Conservation (phyloP, 2,329 filamentous ascomycete species). For the Cadophora gregata region DNA sequence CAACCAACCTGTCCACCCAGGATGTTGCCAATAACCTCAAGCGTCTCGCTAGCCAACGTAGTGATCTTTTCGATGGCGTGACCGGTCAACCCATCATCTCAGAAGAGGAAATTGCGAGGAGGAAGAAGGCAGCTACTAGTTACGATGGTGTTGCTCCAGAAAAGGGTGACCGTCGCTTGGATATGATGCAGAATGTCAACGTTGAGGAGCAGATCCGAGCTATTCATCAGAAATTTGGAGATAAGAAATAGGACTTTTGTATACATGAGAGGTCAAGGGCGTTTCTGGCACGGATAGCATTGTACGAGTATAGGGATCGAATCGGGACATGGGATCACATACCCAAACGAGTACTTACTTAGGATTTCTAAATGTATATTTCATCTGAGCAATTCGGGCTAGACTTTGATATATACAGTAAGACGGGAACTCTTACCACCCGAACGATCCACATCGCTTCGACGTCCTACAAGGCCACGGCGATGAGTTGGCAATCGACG, state of each 20-base stretch:
- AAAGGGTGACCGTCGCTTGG: slow-evolving; percentile 59
- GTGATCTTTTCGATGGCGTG: slow-evolving; percentile 81
- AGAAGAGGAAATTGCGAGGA: slow-evolving; percentile 73
- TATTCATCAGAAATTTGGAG: slow-evolving; percentile 63
- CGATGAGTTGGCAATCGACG: too few species aligned
- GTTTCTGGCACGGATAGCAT: slow-evolving; percentile 15
- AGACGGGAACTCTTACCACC: too few species aligned
- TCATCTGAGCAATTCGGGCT: too few species aligned
- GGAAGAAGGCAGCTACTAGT: slow-evolving; percentile 75
- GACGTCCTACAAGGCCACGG: too few species aligned
- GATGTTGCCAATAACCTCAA: slow-evolving; percentile 96
- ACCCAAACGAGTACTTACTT: neutral
- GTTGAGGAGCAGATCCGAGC: slow-evolving; percentile 85
- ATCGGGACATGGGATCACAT: neutral
- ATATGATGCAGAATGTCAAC: slow-evolving; percentile 71
- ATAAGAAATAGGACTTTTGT: slow-evolving; percentile 37
- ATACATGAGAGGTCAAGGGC: slow-evolving; percentile 18
- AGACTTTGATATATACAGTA: too few species aligned
- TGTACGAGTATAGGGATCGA: slow-evolving; percentile 17
- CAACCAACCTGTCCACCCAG: slow-evolving; percentile 82
- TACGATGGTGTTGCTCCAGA: slow-evolving; percentile 69
- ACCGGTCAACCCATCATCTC: slow-evolving; percentile 72
- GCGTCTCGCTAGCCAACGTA: slow-evolving; percentile 86
- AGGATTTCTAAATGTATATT: neutral
- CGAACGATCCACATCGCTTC: too few species aligned